Conservation (phyloP, 2,329 filamentous ascomycete genomes). For the Lanzia echinophila region DNA sequence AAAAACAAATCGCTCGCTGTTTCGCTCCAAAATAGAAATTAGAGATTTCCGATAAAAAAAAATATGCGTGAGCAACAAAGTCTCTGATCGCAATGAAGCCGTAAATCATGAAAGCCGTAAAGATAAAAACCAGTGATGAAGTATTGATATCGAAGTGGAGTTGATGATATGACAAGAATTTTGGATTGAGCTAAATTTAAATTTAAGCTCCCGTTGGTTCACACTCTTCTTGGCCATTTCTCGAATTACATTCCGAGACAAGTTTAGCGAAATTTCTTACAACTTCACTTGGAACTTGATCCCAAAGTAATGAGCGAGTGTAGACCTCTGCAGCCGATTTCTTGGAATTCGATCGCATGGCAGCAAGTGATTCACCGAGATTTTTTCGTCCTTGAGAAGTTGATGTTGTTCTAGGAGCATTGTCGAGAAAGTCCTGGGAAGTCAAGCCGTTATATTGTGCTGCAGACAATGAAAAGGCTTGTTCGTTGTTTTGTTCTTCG, state of each 20-base stretch:
- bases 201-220: constrained; percentile 11
- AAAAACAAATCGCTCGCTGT: constrained; percentile 22
- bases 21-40: constrained; percentile 24
- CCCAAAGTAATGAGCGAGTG: constrained; percentile 86
- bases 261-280: constrained; percentile 89
- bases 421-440: constrained; percentile 64
- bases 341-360: constrained; percentile 67
- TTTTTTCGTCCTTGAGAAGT: constrained; percentile 63
- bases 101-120: constrained; percentile 19
- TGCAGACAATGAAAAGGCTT: constrained; percentile 78
- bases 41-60: constrained; percentile 13
- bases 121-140: constrained; percentile 6
- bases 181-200: background rate
- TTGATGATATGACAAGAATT: background rate
- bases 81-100: constrained; percentile 32
- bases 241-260: constrained; percentile 64
- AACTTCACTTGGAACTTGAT: constrained; percentile 86
- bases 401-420: constrained; percentile 39
- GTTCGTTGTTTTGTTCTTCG: constrained; percentile 79
- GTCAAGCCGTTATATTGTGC: constrained; percentile 84
- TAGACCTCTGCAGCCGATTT: constrained; percentile 81
- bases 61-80: constrained; percentile 43
- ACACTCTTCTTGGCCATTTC: constrained; percentile 28
- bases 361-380: constrained; percentile 72
- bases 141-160: constrained; percentile 10